Conservation (phyloP, 768 basidiomycete species). For the Coprinopsis strossmayeri region DNA sequence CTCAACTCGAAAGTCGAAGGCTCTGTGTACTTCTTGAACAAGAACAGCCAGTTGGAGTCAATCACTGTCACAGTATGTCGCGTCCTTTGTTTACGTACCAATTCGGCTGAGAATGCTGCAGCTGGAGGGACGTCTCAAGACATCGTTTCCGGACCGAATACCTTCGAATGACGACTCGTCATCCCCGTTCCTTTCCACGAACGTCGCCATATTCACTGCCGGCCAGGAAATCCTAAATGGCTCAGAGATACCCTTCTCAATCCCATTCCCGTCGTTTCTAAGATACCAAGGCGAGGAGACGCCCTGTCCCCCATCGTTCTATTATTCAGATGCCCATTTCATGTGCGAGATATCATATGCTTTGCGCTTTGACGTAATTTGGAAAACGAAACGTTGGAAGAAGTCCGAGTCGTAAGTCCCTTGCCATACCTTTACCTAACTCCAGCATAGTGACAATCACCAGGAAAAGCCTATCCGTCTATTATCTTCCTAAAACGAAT, state of each 20-base stretch:
- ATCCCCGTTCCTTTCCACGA: slow-evolving; percentile 20
- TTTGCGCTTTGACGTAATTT: slow-evolving; percentile 2
- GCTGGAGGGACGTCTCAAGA: slow-evolving; percentile 31
- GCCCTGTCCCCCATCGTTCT: slow-evolving; percentile 8
- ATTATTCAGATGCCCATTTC: slow-evolving; percentile 2
- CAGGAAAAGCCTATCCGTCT: slow-evolving; percentile 23
- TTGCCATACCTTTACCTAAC: too few relatives aligned
- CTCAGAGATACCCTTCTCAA: slow-evolving; percentile 23
- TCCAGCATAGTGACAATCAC: too few relatives aligned
- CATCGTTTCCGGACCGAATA: slow-evolving; percentile 24
- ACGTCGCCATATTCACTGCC: slow-evolving; percentile 22
- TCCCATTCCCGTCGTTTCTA: slow-evolving; percentile 13
- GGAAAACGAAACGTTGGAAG: slow-evolving; percentile 1
- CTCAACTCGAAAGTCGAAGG: slow-evolving; percentile 34
- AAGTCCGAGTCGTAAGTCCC: slow-evolving; percentile 4
- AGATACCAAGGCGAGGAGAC: background rate
- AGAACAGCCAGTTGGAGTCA: slow-evolving; percentile 28
- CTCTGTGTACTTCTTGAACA: slow-evolving; percentile 25
- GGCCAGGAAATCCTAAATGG: slow-evolving; percentile 10
- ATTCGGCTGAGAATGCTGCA: slow-evolving; percentile 14
- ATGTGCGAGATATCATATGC: slow-evolving; percentile 8
- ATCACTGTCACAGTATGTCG: slow-evolving; percentile 31
- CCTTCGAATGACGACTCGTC: slow-evolving; percentile 19
- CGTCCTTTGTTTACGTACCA: background rate
- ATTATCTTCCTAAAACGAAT: slow-evolving; percentile 38